These are phyloP conservation scores for Radiomyces spectabilis DNA, from an alignment of 192 early-diverging fungal genomes.

Conservation along the genomic window DNA sequence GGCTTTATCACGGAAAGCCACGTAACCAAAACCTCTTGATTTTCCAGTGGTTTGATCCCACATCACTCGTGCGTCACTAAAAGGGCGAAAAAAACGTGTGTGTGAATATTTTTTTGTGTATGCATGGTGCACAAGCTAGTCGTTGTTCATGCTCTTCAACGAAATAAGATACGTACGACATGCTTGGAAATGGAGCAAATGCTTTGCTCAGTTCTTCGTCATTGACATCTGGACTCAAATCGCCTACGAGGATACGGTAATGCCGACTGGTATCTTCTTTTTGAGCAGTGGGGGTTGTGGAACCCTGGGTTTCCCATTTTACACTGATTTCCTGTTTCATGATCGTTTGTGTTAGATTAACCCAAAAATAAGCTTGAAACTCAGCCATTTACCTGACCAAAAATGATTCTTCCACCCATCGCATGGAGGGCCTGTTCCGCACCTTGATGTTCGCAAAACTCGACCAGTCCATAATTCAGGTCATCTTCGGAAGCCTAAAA, in stretches of 20 bases:
- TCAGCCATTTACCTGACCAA: conserved; percentile 38
- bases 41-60: conserved; percentile 78
- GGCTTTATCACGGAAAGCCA: conserved; percentile 71
- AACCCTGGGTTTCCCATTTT: too few relatives aligned
- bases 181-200: conserved; percentile 57
- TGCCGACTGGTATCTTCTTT: conserved; percentile 31
- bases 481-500: too few relatives aligned
- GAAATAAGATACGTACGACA: conserved; percentile 27
- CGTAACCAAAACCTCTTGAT: conserved; percentile 81
- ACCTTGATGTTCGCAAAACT: conserved; percentile 60
- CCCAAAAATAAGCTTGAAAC: background rate
- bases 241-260: conserved; percentile 82
- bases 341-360: too few relatives aligned
- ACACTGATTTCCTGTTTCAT: too few relatives aligned
- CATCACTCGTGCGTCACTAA: conserved; percentile 74
- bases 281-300: background rate
- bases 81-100: background rate
- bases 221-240: conserved; percentile 76
- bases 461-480: conserved; percentile 81
- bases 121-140: too few relatives aligned
- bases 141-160: too few relatives aligned
- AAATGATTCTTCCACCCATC: conserved; percentile 63
- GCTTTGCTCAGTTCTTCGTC: conserved; percentile 69
- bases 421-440: conserved; percentile 65
- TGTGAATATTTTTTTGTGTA: background rate